Base-by-base conservation (phyloP, 352 stramenopile species). In the Phytophthora quininea region DNA sequence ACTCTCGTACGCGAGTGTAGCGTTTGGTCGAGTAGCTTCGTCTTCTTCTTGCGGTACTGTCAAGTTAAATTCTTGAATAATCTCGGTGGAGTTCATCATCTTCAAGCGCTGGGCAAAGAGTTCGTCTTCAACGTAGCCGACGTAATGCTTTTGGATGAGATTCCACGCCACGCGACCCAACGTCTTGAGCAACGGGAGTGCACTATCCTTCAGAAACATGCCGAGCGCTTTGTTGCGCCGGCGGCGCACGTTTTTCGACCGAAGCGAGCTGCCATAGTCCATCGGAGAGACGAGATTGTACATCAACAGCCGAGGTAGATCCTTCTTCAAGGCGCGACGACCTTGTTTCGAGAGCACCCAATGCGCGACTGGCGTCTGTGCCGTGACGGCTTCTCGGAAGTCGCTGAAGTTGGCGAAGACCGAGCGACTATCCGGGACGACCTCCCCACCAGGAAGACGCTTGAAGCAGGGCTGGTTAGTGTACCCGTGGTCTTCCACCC, bases 231-330 rank as follows among this genome's bases (percentile, higher is more conserved):
- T 76, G 50, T 84, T 77, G 29, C 69, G 71, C 35, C 71, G 67
- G 7, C 57, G 60, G 37, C 75, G 74, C 11, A 79, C 64, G 31
- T 73, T 76, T 15, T 59, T 69, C 12, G 77, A 70, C 14, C 74
- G 60, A 6, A 76, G 11, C 30, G 74, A 80, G 4, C 35, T 51
- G 2, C 81, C 81, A 19, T 79, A 73, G 50, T 80, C 69, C 64
- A 77, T 76, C 0, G 79, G 77, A 27, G 79, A 82, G 31, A 90
- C 73, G 42, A 86, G 63, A 31, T 85, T 82, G 68, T 87, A 86
- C 48, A 88, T 67, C 30, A 88, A 29, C 38, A 71, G 37, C 19
- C 52, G 63, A 3, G 69, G 58, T 3, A 77, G 46, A 19, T 78
- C 56, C 31, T 80, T 78, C 38, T 76, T 70, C 5, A 74, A 37